phyloP scores from a whole-genome alignment of 305 asterid genomes.

The Solanum hybrid region DNA sequence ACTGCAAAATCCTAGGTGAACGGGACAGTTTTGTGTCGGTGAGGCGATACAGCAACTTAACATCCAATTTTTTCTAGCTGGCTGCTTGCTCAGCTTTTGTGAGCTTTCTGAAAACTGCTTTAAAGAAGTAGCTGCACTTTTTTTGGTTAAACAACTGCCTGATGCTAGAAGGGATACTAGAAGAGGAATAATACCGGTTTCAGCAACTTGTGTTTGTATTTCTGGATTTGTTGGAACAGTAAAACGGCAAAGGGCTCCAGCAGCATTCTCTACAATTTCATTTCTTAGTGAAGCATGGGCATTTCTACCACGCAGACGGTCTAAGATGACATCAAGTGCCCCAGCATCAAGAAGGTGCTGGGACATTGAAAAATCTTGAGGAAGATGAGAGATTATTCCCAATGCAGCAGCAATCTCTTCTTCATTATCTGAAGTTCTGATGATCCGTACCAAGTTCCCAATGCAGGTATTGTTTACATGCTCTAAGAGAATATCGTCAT shows the following conservation, averaged over 20 bases:
- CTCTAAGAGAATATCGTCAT: constrained; percentile 19
- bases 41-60: constrained; percentile 22
- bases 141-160: constrained; percentile 19
- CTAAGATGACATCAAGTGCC: constrained; percentile 27
- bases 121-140: constrained; percentile 21
- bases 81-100: constrained; percentile 19
- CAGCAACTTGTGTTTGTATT: constrained; percentile 32
- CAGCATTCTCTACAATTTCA: constrained; percentile 22
- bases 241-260: constrained; percentile 31
- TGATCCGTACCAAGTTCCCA: constrained; percentile 22
- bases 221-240: constrained; percentile 29
- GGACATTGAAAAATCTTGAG: constrained; percentile 13
- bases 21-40: constrained; percentile 9
- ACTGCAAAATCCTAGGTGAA: constrained; percentile 29
- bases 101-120: constrained; percentile 38
- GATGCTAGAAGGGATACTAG: constrained; percentile 26
- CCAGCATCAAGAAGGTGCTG: constrained; percentile 23
- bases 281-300: constrained; percentile 12
- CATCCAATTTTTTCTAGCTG: constrained; percentile 4
- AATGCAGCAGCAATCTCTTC: constrained; percentile 30
- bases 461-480: constrained; percentile 27
- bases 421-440: constrained; percentile 18
- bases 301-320: constrained; percentile 22
- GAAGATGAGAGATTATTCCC: constrained; percentile 34
- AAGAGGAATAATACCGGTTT: constrained; percentile 22